Percentiles rank a stretch among this genome's conserved stretches.
Conservation (phyloP, 2,329 filamentous ascomycete genomes). For the Pseudogymnoascus sp. region DNA sequence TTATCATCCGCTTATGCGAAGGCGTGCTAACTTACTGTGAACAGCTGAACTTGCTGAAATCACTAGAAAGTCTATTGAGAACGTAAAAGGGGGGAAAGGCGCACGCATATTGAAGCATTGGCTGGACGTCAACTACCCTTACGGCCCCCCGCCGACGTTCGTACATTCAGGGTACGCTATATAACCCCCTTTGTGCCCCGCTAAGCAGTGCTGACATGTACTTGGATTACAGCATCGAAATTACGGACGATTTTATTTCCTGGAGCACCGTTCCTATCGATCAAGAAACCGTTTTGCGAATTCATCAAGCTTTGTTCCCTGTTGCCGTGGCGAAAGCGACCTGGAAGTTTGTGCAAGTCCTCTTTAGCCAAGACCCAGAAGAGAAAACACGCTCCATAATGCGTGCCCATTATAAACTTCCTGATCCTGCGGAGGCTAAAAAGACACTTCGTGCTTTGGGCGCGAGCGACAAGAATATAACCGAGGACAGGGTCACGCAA, state of each 20-base stretch:
- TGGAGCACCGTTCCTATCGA: constrained; percentile 45
- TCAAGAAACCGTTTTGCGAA: constrained; percentile 34
- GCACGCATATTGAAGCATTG: constrained; percentile 32
- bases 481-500: neutral
- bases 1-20: neutral
- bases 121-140: constrained; percentile 56
- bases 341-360: constrained; percentile 45
- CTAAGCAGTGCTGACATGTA: constrained; percentile 19
- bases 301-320: constrained; percentile 48
- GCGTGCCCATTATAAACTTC: constrained; percentile 32
- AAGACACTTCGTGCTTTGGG: neutral
- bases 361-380: constrained; percentile 39
- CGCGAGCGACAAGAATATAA: neutral
- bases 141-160: constrained; percentile 51
- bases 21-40: constrained; percentile 18
- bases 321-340: constrained; percentile 42
- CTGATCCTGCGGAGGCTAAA: constrained; percentile 19
- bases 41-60: constrained; percentile 40
- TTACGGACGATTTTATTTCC: constrained; percentile 43
- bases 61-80: constrained; percentile 37
- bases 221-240: constrained; percentile 36
- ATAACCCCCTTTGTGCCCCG: neutral
- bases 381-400: constrained; percentile 39
- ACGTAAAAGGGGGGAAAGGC: constrained; percentile 4
- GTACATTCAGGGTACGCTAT: constrained; percentile 50